Evolutionary conservation across 306 rosid species (phyloP).

Genomic region (Abrus precatorius): DNA sequence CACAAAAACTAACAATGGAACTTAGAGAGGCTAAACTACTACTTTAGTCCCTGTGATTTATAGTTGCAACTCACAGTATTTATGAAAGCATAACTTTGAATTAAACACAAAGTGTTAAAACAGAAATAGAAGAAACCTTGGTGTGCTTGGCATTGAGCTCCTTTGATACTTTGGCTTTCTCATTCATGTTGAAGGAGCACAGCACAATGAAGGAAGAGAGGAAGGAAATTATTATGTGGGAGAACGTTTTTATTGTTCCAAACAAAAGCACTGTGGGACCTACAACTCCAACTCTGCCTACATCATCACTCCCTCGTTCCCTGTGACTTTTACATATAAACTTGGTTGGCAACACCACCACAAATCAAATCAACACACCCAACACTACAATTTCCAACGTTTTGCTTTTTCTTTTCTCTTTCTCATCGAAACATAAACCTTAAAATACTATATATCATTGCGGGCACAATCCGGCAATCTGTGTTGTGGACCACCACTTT

Average conservation of each 20-base stretch:
- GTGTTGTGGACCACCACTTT: neutral
- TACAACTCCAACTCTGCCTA: conserved; percentile 5
- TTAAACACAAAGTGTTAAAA: neutral
- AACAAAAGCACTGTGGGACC: neutral
- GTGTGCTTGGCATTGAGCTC: conserved; percentile 85
- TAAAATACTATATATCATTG: neutral
- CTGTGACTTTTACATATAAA: conserved; percentile 24
- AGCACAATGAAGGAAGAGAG: conserved; percentile 10
- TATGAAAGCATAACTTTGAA: neutral
- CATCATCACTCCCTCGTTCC: conserved; percentile 38
- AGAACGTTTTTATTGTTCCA: neutral
- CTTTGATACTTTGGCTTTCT: conserved; percentile 79
- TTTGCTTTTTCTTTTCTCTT: neutral
- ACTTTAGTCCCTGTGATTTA: too few species aligned
- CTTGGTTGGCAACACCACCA: conserved; percentile 16
- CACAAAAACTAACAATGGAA: too few species aligned
- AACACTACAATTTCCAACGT: neutral
- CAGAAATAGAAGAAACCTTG: conserved; percentile 58
- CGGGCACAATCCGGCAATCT: conserved; percentile 23
- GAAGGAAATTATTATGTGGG: neutral
- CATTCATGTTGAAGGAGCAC: conserved; percentile 62
- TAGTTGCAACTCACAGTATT: neutral
- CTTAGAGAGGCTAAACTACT: too few species aligned
- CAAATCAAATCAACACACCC: conserved; percentile 16
- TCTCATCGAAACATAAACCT: neutral